Conservation (phyloP, 495 filamentous ascomycete genomes). For the Lasiosphaeria hispida region DNA sequence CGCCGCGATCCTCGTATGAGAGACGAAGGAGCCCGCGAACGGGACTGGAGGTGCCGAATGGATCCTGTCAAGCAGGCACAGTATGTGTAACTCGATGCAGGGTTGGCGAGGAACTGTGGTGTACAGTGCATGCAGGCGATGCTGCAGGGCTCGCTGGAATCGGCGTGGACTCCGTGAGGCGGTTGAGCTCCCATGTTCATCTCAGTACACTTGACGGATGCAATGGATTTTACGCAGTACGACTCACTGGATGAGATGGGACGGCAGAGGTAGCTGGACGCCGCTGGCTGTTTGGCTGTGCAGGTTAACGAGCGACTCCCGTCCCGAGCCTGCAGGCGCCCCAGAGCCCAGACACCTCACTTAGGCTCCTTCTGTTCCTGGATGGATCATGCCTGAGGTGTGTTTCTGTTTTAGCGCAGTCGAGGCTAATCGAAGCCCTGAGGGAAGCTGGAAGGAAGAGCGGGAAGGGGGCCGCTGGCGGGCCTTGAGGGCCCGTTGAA, state of each 20-base stretch:
- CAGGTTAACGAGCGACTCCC: no score
- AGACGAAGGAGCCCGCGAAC: no score
- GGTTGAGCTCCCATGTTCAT: background rate
- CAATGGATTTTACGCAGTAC: no score
- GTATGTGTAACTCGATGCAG: slow-evolving; percentile 2
- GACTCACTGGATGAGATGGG: background rate
- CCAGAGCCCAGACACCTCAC: no score
- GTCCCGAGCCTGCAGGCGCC: background rate
- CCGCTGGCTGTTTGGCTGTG: background rate
- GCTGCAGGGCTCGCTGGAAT: slow-evolving; percentile 11
- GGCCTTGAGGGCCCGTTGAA: background rate
- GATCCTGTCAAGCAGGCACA: no score
- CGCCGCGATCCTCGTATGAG: no score
- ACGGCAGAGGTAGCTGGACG: background rate
- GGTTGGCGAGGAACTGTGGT: background rate
- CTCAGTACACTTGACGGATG: background rate
- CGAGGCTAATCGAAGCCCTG: slow-evolving; percentile 6
- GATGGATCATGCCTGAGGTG: no score
- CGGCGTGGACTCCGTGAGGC: slow-evolving; percentile 4
- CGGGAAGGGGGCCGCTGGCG: background rate
- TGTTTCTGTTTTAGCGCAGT: background rate
- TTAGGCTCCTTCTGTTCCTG: no score
- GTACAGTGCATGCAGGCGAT: slow-evolving; percentile 6
- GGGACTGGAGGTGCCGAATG: no score
- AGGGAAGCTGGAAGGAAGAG: slow-evolving; percentile 1